A percentile compares a stretch with the other conserved stretches of the same genome.
Evolutionary conservation across 2,329 filamentous ascomycete genomes (phyloP).

Genomic region (Neoascochyta sp.): DNA sequence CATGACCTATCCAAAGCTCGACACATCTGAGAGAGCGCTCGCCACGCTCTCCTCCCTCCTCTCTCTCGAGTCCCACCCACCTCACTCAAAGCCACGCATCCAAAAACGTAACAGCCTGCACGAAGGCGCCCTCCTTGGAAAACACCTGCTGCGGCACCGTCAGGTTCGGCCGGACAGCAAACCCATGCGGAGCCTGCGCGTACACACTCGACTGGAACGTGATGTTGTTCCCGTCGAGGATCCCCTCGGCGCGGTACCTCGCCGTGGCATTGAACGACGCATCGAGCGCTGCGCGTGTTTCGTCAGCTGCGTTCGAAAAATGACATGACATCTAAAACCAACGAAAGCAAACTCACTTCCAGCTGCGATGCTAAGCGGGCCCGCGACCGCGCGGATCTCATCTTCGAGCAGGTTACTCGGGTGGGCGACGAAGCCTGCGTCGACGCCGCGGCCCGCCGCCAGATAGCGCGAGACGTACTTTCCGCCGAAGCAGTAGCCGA

Average conservation of each 20-base stretch:
- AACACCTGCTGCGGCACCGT: slow-evolving; percentile 29
- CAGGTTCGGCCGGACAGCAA: slow-evolving; percentile 33
- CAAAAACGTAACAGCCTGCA: slow-evolving; percentile 39
- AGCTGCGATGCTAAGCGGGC: slow-evolving; percentile 64
- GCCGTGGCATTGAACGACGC: slow-evolving; percentile 16
- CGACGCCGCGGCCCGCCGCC: slow-evolving; percentile 48
- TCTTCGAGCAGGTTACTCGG: slow-evolving; percentile 64
- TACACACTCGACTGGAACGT: slow-evolving; percentile 35
- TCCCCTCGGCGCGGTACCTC: slow-evolving; percentile 18
- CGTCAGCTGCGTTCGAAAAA: too few species aligned
- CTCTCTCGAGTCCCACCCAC: background rate
- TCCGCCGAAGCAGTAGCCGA: slow-evolving; percentile 72
- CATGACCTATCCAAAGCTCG: too few species aligned
- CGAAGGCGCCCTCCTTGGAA: slow-evolving; percentile 35
- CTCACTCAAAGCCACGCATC: slow-evolving; percentile 27
- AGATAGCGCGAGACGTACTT: slow-evolving; percentile 69
- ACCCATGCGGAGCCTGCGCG: slow-evolving; percentile 33
- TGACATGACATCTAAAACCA: too few species aligned
- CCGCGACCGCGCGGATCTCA: slow-evolving; percentile 62
- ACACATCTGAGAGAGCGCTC: background rate
- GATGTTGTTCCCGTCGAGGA: slow-evolving; percentile 26
- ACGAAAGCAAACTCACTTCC: slow-evolving; percentile 43
- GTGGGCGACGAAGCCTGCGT: slow-evolving; percentile 67
- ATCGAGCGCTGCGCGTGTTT: slow-evolving; percentile 19
- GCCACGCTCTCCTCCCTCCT: background rate